Evolutionary conservation across 495 filamentous ascomycete genomes (phyloP), one percentile per base, ranked within the genome.

Genomic region (Hypoxylon fragiforme): DNA sequence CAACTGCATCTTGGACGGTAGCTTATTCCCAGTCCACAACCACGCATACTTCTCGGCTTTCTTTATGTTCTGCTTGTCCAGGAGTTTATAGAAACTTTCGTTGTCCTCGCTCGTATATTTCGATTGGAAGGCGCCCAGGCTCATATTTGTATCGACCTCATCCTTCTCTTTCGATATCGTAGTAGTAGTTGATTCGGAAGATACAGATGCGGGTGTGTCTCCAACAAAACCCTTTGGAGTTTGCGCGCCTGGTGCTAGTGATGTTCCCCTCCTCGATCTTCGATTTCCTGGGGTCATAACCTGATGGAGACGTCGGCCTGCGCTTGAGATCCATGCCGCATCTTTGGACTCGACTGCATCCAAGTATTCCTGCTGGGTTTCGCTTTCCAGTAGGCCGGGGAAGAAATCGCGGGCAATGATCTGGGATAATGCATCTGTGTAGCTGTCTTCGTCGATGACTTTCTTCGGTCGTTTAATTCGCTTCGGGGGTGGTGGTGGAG

Each of bases 361-460:
- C 19, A 98, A 75, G 64, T 96, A 97, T 58, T 98, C 94, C 61
- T 92, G 85, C 63, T 96, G 91, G 2, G 84, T 83, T 53, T 96
- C 83, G 21, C 82, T 84, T 62, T 97, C 92, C 0, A 92, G 76
- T 0, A 98, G 78, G 2, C 92, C 94, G 0, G 94, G 94, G 69
- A 97, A 98, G 78, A 94, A 98, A 73, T 98, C 95, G 31, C 95
- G 89, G 21, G 89, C 88, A 45, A 97, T 96, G 60, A 98, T 97
- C 41, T 96, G 86, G 1, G 92, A 95, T 19, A 98, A 74, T 7
- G 89, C 88, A 47, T 89, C 83, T 18, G 90, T 92, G 74, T 98
- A 98, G 58, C 85, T 84, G 61, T 98, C 94, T 77, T 98, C 94
- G 70, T 96, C 91, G 18, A 98, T 81, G 30, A 96, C 86, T 40